These are phyloP conservation scores for Phylloporus sp. DNA, from an alignment of 768 basidiomycete species.

Conservation along the genomic window DNA sequence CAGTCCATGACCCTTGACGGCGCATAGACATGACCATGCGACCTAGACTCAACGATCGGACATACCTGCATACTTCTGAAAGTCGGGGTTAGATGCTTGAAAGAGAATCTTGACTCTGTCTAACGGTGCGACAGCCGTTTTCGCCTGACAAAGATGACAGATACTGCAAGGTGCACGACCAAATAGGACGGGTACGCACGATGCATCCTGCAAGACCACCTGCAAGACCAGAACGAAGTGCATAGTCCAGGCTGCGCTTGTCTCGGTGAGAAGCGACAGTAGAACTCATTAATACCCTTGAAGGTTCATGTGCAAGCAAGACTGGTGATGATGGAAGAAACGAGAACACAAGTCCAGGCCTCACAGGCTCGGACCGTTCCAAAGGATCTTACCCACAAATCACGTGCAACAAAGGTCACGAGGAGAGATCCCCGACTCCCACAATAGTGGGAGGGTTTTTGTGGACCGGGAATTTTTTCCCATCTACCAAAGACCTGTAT, in stretches of 20 bases:
- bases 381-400: not conserved
- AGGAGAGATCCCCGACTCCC: too few species aligned
- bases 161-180: conserved; percentile 3
- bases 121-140: conserved; percentile 91
- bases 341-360: not conserved
- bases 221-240: conserved; percentile 81
- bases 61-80: conserved; percentile 84
- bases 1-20: conserved; percentile 75
- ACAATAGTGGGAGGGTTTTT: too few species aligned
- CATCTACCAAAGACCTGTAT: too few species aligned
- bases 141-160: conserved; percentile 55
- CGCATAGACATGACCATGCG: conserved; percentile 6
- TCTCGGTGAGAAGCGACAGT: conserved; percentile 39
- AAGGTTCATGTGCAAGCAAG: not conserved
- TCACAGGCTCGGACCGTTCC: not conserved
- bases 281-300: conserved; percentile 30
- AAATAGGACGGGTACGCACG: conserved; percentile 47
- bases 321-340: conserved; percentile 13
- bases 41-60: conserved; percentile 12
- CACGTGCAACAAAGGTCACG: too few species aligned
- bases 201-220: conserved; percentile 93
- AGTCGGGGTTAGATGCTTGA: conserved; percentile 95
- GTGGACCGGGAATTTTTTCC: too few species aligned
- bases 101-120: conserved; percentile 99
- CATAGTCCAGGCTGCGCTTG: conserved; percentile 55